Evolutionary conservation across 768 basidiomycete species (phyloP), one percentile per base, ranked within the genome.

Genomic region (Tulasnella sp.): DNA sequence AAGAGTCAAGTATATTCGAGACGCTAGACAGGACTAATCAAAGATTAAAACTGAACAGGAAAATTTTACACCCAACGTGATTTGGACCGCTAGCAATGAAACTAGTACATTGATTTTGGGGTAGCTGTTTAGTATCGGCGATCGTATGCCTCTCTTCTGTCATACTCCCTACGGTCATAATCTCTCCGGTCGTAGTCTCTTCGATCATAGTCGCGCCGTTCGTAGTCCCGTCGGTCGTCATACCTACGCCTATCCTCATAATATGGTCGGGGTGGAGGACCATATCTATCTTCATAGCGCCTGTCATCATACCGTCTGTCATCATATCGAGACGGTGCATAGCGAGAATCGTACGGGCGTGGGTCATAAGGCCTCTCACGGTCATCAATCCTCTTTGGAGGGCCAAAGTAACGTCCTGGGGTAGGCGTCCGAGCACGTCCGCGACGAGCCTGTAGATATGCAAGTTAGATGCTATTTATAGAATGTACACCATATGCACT

Each of bases 321-420:
- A 22, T 34, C 20, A 35, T 54, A 48, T 16, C 32, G 19, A 33
- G 25, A 37, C 20, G 37, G 12, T 35, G 31, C 40, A 67, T 92
- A 92, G 58, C 87, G 84, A 57, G 79, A 79, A 66, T 92, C 87
- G 64, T 91, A 89, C 0, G 90, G 88, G 54, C 91, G 78, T 34
- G 89, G 90, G 63, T 91, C 87, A 62, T 96, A 95, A 1, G 79
- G 87, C 28, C 89, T 77, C 62, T 90, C 86, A 57, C 44, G 27
- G 12, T 75, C 64, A 55, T 82, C 80, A 53, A 70, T 67, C 33
- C 85, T 75, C 69, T 92, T 90, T 37, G 90, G 87, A 41, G 90
- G 88, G 0, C 90, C 92, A 56, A 86, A 88, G 74, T 99, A 99
- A 47, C 83, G 70, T 24, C 93, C 93, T 3, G 93, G 93, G 5